Evolutionary conservation across 2,329 filamentous ascomycete genomes (phyloP), one percentile per base, ranked within the genome.

Genomic region (Fusarium ambrosium): DNA sequence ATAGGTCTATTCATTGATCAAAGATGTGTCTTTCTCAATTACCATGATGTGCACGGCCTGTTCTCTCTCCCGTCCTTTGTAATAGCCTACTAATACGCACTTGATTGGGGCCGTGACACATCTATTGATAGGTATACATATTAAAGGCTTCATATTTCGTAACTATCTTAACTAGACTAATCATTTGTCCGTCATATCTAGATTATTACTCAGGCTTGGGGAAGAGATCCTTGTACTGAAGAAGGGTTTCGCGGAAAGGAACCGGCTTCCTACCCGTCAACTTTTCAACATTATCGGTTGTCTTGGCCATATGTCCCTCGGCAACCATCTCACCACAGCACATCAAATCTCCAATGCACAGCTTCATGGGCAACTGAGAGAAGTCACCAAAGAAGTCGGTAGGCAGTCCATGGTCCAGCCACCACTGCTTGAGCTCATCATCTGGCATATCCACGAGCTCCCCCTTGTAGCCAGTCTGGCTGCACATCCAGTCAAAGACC

Each of bases 251-350:
- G 10, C 73, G 63, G 22, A 77, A 78, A 0, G 66, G 66, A 45
- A 68, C 45, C 1, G 76, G 76, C 18, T 77, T 76, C 39, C 68
- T 61, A 0, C 77, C 69, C 1, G 77, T 78, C 62, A 78, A 53
- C 61, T 72, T 78, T 56, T 78, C 77, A 32, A 78, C 76, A 10
- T 56, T 73, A n/a, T 78, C 76, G 8, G 48, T 77, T 4, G 71
- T 66, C 34, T 76, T 58, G 1, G 62, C 61, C 76, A 78, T 78
- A 24, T 69, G 72, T 1, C 68, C 73, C 0, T 36, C 55, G 1
- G 71, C 77, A 13, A 78, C 73, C 77, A 78, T 78, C 59, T 78
- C 77, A 16, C 77, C 77, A 22, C 71, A 77, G 32, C 75, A 78
- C 41, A 78, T 24, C 16, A 78, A 62, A 32, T 78, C 77, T 0